Base-by-base conservation (phyloP, 192 early-diverging fungal genomes). In the Entomortierella lignicola region DNA sequence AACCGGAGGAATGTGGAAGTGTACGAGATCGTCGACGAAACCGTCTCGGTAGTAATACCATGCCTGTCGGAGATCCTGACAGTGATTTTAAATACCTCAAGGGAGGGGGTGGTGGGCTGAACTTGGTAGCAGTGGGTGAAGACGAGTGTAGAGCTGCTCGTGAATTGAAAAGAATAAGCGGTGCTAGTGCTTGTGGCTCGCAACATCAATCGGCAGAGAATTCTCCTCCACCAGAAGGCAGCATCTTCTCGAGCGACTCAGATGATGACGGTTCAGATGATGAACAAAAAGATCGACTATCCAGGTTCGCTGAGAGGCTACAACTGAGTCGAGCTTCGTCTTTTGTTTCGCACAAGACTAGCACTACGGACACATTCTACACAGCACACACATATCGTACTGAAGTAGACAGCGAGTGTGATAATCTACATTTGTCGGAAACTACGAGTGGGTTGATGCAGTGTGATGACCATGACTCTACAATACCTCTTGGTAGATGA, bases 61-160 rank as follows among this genome's bases (percentile, higher is more conserved):
- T 47, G 17, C 4, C 44, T 3, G 17, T 47, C 2, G 15, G 20
- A 2, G 44, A 47, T 4, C 23, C 8, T 32, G 69, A 71, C 18
- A 47, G 21, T 23, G 50, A 53, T 12, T 27, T 62, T 26, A 54
- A 54, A 13, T 61, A 58, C 34, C 31, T 44, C 20, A 51, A 54
- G 21, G 57, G 68, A 4, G 68, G 58, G 11, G 68, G 68, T 17
- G 68, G 68, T 8, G 68, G 68, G 2, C 37, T 70, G n/a, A 70
- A 70, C 29, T 27, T 30, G 12, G 30, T 71, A 6, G 43, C 37
- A 20, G 69, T 54, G 0, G 58, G 47, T 39, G 69, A 26, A 8
- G 64, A 48, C 4, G 64, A 55, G 26, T 30, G 54, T 12, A 25
- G 64, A 11, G 54, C 37, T 2, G 52, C 64, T 21, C 42, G 60